These are phyloP conservation scores for Colletotrichum tropicicola DNA, from an alignment of 2,329 filamentous ascomycete species.

Conservation along the genomic window DNA sequence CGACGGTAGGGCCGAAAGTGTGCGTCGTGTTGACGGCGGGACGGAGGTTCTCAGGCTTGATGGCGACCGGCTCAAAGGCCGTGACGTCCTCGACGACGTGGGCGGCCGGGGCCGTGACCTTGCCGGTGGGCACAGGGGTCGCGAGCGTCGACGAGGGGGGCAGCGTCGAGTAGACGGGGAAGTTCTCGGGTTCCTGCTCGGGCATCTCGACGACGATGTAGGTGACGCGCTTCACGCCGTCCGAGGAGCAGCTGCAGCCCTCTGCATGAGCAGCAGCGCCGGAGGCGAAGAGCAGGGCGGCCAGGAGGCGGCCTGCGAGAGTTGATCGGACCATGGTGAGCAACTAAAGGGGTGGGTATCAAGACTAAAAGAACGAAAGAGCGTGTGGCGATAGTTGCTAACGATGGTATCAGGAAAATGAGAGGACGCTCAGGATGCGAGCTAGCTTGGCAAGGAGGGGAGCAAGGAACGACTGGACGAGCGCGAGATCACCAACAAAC, in stretches of 20 bases:
- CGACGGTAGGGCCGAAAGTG: slow-evolving; percentile 28
- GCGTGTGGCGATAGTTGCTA: background rate
- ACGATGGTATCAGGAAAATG: background rate
- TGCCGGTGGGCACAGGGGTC: background rate
- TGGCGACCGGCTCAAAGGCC: slow-evolving; percentile 6
- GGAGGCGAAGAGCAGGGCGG: slow-evolving; percentile 14
- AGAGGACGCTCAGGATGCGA: slow-evolving; percentile 17
- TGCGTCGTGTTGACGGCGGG: slow-evolving; percentile 36
- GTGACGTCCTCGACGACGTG: slow-evolving; percentile 17
- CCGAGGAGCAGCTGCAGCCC: slow-evolving; percentile 24
- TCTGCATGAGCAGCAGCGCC: slow-evolving; percentile 22
- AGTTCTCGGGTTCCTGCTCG: slow-evolving; percentile 22
- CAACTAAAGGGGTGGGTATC: background rate
- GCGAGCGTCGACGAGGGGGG: background rate
- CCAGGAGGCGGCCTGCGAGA: slow-evolving; percentile 13
- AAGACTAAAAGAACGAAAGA: background rate
- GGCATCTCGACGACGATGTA: slow-evolving; percentile 33
- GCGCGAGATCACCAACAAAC: slow-evolving; percentile 8
- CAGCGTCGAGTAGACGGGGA: background rate
- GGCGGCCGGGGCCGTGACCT: slow-evolving; percentile 4
- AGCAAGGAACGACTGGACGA: background rate
- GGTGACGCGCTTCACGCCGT: slow-evolving; percentile 26
- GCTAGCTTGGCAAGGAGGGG: background rate
- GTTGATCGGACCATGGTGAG: slow-evolving; percentile 18
- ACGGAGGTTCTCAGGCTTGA: slow-evolving; percentile 34